Evolutionary conservation across 1,284 basidiomycete genomes (phyloP).

Genomic region (Chalciporus sp.): DNA sequence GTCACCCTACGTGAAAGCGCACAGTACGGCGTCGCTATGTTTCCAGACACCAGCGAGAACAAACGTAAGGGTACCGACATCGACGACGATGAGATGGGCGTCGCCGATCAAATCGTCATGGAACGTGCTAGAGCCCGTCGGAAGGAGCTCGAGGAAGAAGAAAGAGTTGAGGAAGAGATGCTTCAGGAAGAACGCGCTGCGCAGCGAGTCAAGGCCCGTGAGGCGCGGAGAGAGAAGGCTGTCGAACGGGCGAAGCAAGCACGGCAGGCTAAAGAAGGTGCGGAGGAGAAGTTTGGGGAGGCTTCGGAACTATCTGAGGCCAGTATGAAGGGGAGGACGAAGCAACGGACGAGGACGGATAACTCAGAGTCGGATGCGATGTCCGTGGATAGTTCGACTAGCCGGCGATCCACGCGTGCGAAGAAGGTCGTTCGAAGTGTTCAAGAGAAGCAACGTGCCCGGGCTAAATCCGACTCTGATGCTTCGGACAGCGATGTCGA

Average conservation of each 20-base stretch:
- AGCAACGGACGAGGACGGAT: not conserved
- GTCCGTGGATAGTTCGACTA: constrained; percentile 28
- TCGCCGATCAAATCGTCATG: constrained; percentile 63
- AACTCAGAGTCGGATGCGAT: constrained; percentile 31
- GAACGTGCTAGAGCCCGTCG: constrained; percentile 62
- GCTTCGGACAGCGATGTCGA: constrained; percentile 11
- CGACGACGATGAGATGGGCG: constrained; percentile 41
- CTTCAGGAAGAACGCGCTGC: constrained; percentile 33
- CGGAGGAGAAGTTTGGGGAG: not conserved
- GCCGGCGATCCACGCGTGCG: constrained; percentile 6
- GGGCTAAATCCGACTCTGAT: not conserved
- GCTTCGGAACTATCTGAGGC: constrained; percentile 14
- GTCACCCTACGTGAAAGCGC: constrained; percentile 70
- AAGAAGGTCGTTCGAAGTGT: constrained; percentile 2
- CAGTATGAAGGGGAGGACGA: constrained; percentile 1
- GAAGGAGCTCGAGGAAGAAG: constrained; percentile 63
- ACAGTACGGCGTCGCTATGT: constrained; percentile 78
- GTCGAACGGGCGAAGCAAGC: constrained; percentile 19
- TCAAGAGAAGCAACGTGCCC: not conserved
- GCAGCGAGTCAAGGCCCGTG: constrained; percentile 27
- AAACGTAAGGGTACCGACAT: constrained; percentile 40
- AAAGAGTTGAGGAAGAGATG: constrained; percentile 43
- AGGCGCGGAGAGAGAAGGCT: constrained; percentile 29
- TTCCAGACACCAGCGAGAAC: constrained; percentile 58
- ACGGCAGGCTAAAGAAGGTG: constrained; percentile 14